A percentile compares a stretch with the other conserved stretches of the same genome.
Conservation (phyloP, 148 eudicot species). For the Oxyria digyna region DNA sequence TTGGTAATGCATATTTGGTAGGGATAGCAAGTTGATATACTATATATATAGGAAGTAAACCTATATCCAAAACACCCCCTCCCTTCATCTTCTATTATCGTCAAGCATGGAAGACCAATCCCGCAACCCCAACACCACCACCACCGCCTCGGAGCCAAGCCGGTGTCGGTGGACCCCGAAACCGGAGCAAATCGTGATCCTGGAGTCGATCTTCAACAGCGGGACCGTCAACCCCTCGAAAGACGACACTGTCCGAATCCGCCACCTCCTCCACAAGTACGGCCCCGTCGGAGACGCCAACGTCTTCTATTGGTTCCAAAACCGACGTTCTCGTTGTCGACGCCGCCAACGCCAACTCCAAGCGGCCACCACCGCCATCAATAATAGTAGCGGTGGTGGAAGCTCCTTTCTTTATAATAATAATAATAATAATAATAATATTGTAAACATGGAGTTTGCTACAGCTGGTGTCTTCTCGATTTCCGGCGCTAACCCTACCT, state of each 20-base stretch:
- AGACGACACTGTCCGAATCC: constrained; percentile 65
- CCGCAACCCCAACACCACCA: neutral
- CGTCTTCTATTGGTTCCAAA: constrained; percentile 94
- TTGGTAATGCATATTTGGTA: too few species aligned
- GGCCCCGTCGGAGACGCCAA: constrained; percentile 86
- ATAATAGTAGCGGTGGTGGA: neutral
- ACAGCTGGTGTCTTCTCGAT: neutral
- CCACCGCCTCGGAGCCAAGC: constrained; percentile 29
- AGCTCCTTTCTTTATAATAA: neutral
- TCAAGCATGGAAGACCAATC: neutral
- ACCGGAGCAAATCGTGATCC: constrained; percentile 75
- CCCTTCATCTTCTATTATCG: too few species aligned
- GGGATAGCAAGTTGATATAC: too few species aligned
- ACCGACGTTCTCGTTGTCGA: constrained; percentile 70
- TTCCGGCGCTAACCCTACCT: neutral
- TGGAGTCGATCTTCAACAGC: constrained; percentile 80
- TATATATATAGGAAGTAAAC: too few species aligned
- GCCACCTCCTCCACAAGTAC: constrained; percentile 57
- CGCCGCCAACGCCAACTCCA: constrained; percentile 75
- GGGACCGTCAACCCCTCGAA: constrained; percentile 91
- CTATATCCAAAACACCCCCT: too few species aligned
- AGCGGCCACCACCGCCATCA: constrained; percentile 13
- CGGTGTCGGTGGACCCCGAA: constrained; percentile 86
- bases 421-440: constrained; percentile 3
- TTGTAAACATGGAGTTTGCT: neutral